phyloP scores from a whole-genome alignment of 1,139 yeast genomes.

The Candida mesenterica region DNA sequence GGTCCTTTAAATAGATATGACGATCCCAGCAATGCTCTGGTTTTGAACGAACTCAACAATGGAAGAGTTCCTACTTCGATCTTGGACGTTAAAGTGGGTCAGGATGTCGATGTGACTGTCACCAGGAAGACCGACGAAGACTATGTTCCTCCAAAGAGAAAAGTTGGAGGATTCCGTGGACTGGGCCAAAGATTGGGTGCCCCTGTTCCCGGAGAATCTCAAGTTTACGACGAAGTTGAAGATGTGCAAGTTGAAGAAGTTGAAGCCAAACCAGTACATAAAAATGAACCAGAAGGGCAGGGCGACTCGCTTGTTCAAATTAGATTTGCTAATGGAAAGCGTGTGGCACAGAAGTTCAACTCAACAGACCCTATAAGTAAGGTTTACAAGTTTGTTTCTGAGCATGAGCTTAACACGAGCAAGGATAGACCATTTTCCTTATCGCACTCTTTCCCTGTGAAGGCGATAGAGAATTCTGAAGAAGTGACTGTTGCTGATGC shows the following conservation, averaged over 20 bases:
- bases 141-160: slow-evolving; percentile 68
- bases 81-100: slow-evolving; percentile 82
- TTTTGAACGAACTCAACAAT: slow-evolving; percentile 74
- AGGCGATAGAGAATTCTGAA: slow-evolving; percentile 57
- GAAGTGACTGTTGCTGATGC: slow-evolving; percentile 66
- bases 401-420: slow-evolving; percentile 39
- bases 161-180: slow-evolving; percentile 72
- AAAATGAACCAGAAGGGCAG: slow-evolving; percentile 27
- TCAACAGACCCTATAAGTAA: slow-evolving; percentile 63
- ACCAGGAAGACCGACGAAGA: slow-evolving; percentile 78
- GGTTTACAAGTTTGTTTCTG: slow-evolving; percentile 67
- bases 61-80: slow-evolving; percentile 93
- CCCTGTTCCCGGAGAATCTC: slow-evolving; percentile 72
- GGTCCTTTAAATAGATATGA: slow-evolving; percentile 85
- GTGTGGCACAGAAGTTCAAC: slow-evolving; percentile 62
- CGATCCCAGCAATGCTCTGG: slow-evolving; percentile 79
- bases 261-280: slow-evolving; percentile 4
- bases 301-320: slow-evolving; percentile 83
- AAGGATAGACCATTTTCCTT: slow-evolving; percentile 56
- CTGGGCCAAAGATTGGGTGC: slow-evolving; percentile 88
- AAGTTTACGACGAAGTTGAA: slow-evolving; percentile 7
- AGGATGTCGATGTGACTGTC: slow-evolving; percentile 95
- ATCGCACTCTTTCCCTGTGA: slow-evolving; percentile 82
- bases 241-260: slow-evolving; percentile 8
- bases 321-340: slow-evolving; percentile 79